phyloP scores from a whole-genome alignment of 2,329 filamentous ascomycete genomes.

The Dryadomyces sulphureus region DNA sequence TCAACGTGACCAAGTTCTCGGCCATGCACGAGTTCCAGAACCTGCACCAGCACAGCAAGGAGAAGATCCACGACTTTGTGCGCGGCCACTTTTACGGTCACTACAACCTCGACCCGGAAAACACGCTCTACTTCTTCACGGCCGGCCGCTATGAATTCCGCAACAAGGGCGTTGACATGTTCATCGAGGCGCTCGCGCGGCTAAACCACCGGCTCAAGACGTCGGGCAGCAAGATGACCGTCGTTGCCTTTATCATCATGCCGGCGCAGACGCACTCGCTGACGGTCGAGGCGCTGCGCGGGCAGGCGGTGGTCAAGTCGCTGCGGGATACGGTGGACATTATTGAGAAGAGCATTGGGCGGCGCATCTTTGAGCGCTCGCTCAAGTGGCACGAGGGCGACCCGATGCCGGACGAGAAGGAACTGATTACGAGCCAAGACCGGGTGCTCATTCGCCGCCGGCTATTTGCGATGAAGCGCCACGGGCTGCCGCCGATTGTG shows the following conservation, averaged over 20 bases:
- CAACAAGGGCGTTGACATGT: conserved; percentile 99
- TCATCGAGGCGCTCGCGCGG: conserved; percentile 89
- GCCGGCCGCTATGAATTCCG: conserved; percentile 94
- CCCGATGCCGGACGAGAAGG: conserved; percentile 88
- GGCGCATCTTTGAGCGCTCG: conserved; percentile 86
- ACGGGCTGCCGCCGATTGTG: conserved; percentile 81
- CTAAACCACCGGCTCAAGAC: conserved; percentile 86
- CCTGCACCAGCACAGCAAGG: conserved; percentile 87
- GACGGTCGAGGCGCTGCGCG: conserved; percentile 89
- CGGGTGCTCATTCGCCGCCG: conserved; percentile 82
- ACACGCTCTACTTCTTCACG: conserved; percentile 96
- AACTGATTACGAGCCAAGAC: conserved; percentile 81
- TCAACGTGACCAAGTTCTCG: conserved; percentile 97
- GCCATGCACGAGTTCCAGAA: conserved; percentile 99
- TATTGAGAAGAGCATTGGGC: conserved; percentile 84
- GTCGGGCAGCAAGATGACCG: conserved; percentile 74
- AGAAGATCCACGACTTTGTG: conserved; percentile 97
- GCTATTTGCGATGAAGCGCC: conserved; percentile 91
- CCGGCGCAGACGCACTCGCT: conserved; percentile 90
- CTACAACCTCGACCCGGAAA: conserved; percentile 92
- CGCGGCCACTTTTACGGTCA: conserved; percentile 97
- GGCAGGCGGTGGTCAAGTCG: conserved; percentile 94
- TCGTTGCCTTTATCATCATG: conserved; percentile 98
- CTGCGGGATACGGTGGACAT: conserved; percentile 83
- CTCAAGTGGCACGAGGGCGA: conserved; percentile 93